Percentiles rank a stretch among this genome's conserved stretches.
phyloP scores from a whole-genome alignment of 495 filamentous ascomycete species.

The Podospora australis region DNA sequence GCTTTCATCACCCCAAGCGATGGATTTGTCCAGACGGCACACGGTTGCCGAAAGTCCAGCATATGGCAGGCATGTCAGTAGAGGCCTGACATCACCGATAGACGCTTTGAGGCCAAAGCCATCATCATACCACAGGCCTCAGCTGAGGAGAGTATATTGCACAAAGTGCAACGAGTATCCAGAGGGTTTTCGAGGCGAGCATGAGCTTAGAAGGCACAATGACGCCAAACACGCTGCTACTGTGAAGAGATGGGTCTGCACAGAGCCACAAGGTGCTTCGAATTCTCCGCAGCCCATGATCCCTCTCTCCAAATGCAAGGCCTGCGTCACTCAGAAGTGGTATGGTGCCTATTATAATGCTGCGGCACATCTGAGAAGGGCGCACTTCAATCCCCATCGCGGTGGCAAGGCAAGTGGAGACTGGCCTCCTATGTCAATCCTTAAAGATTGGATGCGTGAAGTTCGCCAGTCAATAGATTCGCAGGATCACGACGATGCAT shows the following conservation, averaged over 20 bases:
- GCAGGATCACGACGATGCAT: conserved; percentile 41
- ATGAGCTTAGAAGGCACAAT: conserved; percentile 83
- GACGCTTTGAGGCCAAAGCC: conserved; percentile 51
- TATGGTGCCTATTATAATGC: conserved; percentile 98
- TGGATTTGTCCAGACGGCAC: conserved; percentile 36
- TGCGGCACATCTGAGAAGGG: conserved; percentile 82
- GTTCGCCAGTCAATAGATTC: conserved; percentile 47
- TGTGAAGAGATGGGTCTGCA: conserved; percentile 77
- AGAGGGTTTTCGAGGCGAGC: conserved; percentile 87
- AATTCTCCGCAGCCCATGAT: conserved; percentile 54
- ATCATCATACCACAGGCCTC: conserved; percentile 65
- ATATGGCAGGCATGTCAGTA: conserved; percentile 30
- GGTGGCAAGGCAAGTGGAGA: conserved; percentile 85
- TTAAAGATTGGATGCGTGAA: conserved; percentile 83
- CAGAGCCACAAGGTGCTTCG: conserved; percentile 34
- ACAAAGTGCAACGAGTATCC: conserved; percentile 70
- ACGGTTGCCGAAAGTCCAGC: conserved; percentile 43
- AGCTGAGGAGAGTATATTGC: conserved; percentile 73
- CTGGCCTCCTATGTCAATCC: conserved; percentile 74
- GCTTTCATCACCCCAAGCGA: conserved; percentile 25
- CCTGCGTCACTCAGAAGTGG: conserved; percentile 69
- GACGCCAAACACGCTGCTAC: conserved; percentile 69
- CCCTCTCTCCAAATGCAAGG: conserved; percentile 76
- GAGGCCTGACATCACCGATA: conserved; percentile 35
- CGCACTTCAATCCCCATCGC: conserved; percentile 74